phyloP scores from a whole-genome alignment of 2,329 filamentous ascomycete genomes.

The Aspergillus niger region DNA sequence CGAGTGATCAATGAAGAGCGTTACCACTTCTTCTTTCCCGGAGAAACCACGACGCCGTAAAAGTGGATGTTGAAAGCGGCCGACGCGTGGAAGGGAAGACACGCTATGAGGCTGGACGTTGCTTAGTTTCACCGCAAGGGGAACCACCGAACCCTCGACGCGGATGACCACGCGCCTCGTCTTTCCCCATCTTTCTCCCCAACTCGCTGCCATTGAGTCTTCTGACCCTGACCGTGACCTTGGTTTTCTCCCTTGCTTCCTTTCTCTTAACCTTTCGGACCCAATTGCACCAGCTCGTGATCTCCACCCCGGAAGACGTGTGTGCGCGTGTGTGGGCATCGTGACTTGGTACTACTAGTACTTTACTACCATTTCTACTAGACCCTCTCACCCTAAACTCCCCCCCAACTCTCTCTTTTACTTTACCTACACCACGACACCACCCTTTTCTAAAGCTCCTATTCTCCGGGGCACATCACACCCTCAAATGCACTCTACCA shows the following conservation, averaged over 20 bases:
- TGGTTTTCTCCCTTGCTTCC: constrained; percentile 1
- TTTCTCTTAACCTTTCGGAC: neutral
- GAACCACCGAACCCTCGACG: constrained; percentile 3
- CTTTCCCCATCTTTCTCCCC: neutral
- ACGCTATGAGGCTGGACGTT: constrained; percentile 1
- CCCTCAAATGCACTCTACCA: constrained; percentile 4
- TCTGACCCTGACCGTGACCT: neutral
- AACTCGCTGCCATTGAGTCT: constrained; percentile 10
- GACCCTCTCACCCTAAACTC: neutral
- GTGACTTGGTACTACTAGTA: neutral
- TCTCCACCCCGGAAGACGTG: neutral
- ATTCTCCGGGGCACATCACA: neutral
- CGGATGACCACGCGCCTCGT: constrained; percentile 3
- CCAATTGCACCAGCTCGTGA: neutral
- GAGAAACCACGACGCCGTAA: too few relatives aligned
- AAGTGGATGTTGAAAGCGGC: neutral
- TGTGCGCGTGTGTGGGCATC: neutral
- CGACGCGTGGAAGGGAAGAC: neutral
- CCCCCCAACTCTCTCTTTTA: neutral
- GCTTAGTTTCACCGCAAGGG: constrained; percentile 5
- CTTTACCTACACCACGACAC: neutral
- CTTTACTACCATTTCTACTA: neutral
- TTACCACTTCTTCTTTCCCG: too few relatives aligned
- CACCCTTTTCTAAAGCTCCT: neutral
- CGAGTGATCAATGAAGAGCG: too few relatives aligned